Evolutionary conservation across 2,329 filamentous ascomycete genomes (phyloP), one percentile per base, ranked within the genome.

Genomic region (Leptographium lundbergii): DNA sequence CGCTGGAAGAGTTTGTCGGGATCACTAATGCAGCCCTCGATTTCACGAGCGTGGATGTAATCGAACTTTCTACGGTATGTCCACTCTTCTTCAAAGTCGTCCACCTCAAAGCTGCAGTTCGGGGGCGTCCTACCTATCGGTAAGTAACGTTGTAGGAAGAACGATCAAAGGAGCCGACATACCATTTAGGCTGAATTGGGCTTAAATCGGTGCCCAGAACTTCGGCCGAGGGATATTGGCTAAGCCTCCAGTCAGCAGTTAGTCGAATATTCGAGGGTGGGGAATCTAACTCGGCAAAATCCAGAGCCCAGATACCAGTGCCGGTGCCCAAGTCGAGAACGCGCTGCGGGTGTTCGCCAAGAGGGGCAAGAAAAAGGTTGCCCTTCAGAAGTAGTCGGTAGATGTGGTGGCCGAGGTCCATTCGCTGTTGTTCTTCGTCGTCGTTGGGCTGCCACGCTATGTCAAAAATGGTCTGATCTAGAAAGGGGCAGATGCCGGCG

Each of bases 51-150:
- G 65, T 82, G 78, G 53, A 81, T 76, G 63, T 77, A 81, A 63
- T 81, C 78, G 59, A 81, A 79, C 2, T 76, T 73, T 6, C 7
- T 19, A 9, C 22, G 47, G 50, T 34, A 60, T 7, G 32, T 54
- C 58, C 58, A 60, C 1, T 56, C 54, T 27, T 51, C 48, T 25
- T 59, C 57, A 29, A 54, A 57, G 66, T 90, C 86, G 67, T 89
- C 86, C 54, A 91, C 79, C 60, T 84, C 82, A 64, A 91, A 91
- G 62, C 83, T 80, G 14, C 89, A 84, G 63, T 91, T 91, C 19
- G 80, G 78, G 0, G 87, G 86, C 3, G 22, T 53, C 56, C 56
- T 57, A 42, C 4, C 4, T 50, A 7, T 4, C 4, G 14, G 22
- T 50, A 50, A 50, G 47, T 4, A 1, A 22, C 19, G 9, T 13